Percentiles rank a stretch among this genome's conserved stretches.
phyloP scores from a whole-genome alignment of 78 protist genomes.

The slime mould (Dictyostelium discoideum) region dicty_2.7 NC_007088.5:4740001-4740500 shows the following conservation, averaged over 20 bases:
- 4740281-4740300: not conserved
- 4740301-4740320: not conserved
- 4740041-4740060: not conserved
- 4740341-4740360: not conserved
- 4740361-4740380: not conserved
- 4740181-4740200: not conserved
- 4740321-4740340: not conserved
- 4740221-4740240: slow-evolving; percentile 1
- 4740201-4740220: slow-evolving; percentile 9
- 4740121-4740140: not conserved
- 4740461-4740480: not conserved
- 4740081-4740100: not conserved
- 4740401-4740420: not conserved
- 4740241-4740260: not conserved
- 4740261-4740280: not conserved
- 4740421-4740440: slow-evolving; percentile 11
- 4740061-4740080: not conserved
- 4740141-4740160: not conserved
- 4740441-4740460: slow-evolving; percentile 7
- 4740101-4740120: not conserved
- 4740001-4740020: not conserved
- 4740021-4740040: not conserved
- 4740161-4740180: not conserved
- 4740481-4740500: not conserved
- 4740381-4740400: slow-evolving; percentile 8